Base-by-base conservation (phyloP, 805 yeast species). In the Saccharomyces mikatae region DNA sequence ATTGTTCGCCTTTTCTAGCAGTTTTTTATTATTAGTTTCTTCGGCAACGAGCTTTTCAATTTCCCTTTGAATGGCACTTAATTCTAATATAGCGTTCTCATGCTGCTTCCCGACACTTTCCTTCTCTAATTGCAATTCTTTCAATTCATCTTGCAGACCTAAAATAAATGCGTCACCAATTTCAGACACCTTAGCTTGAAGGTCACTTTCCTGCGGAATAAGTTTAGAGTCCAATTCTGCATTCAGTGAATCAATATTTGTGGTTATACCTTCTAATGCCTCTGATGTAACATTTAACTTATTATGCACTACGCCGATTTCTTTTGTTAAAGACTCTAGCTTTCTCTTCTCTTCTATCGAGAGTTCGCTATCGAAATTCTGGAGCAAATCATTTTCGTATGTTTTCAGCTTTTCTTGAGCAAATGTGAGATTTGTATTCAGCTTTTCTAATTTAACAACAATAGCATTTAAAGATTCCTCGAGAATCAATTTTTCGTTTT, bases 181-280 rank as follows among this genome's bases (percentile, higher is more conserved):
- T 11, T 58, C 53, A 13, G 56, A 27, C 47, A 64, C 57, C 51
- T 64, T 62, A 46, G 59, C 62, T 52, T 55, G 56, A 17, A 81
- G 56, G 41, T 77, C 78, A 26, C 70, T 70, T 53, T 73, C 67
- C 54, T 80, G 80, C 11, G 89, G 87, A 46, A 76, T 70, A 48
- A 83, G 72, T 51, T 78, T 83, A 30, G 83, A 82, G n/a, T 72
- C 68, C 46, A 88, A 65, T 56, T 84, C 89, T 2, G 86, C 75
- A 48, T 80, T 79, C 8, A 80, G 59, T 0, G 71, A 49, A 49
- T 68, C 69, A 2, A 67, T 60, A 5, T 53, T 60, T 13, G 58
- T 47, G 1, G 66, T 60, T 5, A 69, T 48, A 11, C 56, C 62
- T 27, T 61, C 61, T 9, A 67, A 54, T 2, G 64, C 54, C 29